Base-by-base conservation (phyloP, 2,329 filamentous ascomycete genomes). In the Sporothrix mexicana region DNA sequence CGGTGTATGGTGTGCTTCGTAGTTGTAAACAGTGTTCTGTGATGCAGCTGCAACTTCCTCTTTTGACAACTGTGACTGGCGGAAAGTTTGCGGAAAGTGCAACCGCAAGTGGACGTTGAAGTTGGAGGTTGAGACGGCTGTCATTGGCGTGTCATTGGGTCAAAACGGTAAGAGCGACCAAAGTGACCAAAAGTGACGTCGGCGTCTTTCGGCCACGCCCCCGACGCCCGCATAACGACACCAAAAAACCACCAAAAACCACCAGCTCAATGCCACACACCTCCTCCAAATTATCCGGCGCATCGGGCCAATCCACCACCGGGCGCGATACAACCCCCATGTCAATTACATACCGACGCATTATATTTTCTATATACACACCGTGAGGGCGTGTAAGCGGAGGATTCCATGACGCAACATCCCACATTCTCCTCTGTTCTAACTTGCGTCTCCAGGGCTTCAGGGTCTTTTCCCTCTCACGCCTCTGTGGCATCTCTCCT, bases 221-320 rank as follows among this genome's bases (percentile, higher is more conserved):
- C 69, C 69, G 55, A 62, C 17, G 49, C 45, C 23, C 2, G 17
- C 41, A 47, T 45, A 45, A 47, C 23, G 13, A n/a, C 30, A 7
- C 30, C 30, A 36, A 36, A 36, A 36, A 36, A 36, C 30, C 3
- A 36, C 30, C 30, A 36, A 36, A 36, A 36, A 36, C 30, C 7
- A 36, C 30, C 30, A 36, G 3, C 30, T 6, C 30, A 36, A 36
- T 36, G 30, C 7, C 30, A 36, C 30, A 36, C 30, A 36, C 30
- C 30, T 36, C 2, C 30, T 25, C 51, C 20, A 55, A 36, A 36
- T 36, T 36, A 36, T 2, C 45, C 69, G 69, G 69, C 43, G 23
- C 69, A 70, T 70, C 69, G 69, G 69, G 17, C 69, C 15, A 70
- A 70, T 53, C 53, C 69, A 62, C 20, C 69, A 17, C 69, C 69